Percentiles rank a stretch among this genome's conserved stretches.
phyloP scores from a whole-genome alignment of 176 grass and related monocot species.

The Carex myosuroides region DNA sequence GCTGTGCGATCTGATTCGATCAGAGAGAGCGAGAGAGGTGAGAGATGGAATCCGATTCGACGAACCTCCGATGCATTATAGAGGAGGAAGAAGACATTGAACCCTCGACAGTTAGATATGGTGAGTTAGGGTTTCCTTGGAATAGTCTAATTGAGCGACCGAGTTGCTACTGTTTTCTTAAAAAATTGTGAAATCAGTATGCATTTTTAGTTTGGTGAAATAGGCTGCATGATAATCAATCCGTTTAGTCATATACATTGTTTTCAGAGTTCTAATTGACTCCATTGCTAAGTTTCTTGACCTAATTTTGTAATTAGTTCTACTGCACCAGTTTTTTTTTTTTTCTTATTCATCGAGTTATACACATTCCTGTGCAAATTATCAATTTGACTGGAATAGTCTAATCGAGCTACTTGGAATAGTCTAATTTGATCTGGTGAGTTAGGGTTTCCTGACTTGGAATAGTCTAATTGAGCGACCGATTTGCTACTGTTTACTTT shows the following conservation, averaged over 20 bases:
- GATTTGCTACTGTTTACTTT: neutral
- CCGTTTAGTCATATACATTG: neutral
- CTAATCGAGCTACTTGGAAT: no score
- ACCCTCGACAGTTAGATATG: neutral
- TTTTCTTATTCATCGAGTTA: neutral
- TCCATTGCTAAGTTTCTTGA: neutral
- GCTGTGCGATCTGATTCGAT: neutral
- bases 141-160: neutral
- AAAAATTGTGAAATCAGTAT: neutral
- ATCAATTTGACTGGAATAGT: neutral
- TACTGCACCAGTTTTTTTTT: neutral
- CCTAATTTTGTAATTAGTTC: neutral
- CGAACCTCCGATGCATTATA: neutral
- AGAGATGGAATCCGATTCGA: slow-evolving; percentile 18
- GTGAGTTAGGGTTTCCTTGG: slow-evolving; percentile 16
- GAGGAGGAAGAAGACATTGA: slow-evolving; percentile 5
- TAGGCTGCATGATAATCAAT: neutral
- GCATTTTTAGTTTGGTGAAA: neutral
- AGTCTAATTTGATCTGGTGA: neutral
- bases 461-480: neutral
- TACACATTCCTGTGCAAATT: neutral
- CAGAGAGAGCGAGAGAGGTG: neutral
- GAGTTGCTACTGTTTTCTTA: neutral
- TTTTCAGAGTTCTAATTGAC: neutral
- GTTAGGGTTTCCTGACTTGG: neutral